A percentile compares a stretch with the other conserved stretches of the same genome.
Conservation (phyloP, 129 eudicot species). For the Centrapalus pauciflorus region DNA sequence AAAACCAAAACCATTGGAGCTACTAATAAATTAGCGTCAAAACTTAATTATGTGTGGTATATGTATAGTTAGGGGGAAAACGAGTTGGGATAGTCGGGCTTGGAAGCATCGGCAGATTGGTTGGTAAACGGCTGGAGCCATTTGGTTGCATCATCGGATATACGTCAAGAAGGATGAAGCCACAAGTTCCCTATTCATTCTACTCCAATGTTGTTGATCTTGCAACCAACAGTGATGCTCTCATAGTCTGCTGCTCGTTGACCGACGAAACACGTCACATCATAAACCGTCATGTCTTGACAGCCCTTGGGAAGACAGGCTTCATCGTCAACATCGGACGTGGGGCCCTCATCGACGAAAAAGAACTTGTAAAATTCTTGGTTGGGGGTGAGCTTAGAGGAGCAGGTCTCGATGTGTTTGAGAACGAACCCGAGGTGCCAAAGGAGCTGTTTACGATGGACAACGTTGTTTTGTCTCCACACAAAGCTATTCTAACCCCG, state of each 20-base stretch:
- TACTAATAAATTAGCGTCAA: not conserved
- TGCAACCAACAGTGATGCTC: conserved; percentile 49
- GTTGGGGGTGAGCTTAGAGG: conserved; percentile 61
- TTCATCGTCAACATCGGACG: conserved; percentile 73
- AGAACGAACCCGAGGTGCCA: conserved; percentile 71
- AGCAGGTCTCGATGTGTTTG: conserved; percentile 81
- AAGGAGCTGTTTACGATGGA: conserved; percentile 51
- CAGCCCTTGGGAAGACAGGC: conserved; percentile 52
- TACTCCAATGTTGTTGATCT: conserved; percentile 39
- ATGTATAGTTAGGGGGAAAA: conserved; percentile 62
- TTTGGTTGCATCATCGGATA: conserved; percentile 70
- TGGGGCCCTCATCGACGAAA: conserved; percentile 71
- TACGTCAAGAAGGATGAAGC: conserved; percentile 48
- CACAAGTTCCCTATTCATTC: conserved; percentile 39
- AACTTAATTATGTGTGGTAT: too few relatives aligned
- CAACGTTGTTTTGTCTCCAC: conserved; percentile 76
- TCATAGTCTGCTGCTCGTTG: conserved; percentile 60
- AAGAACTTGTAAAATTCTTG: conserved; percentile 49
- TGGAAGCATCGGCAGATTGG: conserved; percentile 58
- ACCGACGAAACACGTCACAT: conserved; percentile 58
- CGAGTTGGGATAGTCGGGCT: conserved; percentile 74
- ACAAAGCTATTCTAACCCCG: conserved; percentile 51
- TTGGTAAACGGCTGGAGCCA: conserved; percentile 58
- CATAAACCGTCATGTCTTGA: conserved; percentile 52
- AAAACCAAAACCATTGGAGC: not conserved